These are phyloP conservation scores for Mycena capillaripes DNA, from an alignment of 768 basidiomycete species.

Conservation along the genomic window DNA sequence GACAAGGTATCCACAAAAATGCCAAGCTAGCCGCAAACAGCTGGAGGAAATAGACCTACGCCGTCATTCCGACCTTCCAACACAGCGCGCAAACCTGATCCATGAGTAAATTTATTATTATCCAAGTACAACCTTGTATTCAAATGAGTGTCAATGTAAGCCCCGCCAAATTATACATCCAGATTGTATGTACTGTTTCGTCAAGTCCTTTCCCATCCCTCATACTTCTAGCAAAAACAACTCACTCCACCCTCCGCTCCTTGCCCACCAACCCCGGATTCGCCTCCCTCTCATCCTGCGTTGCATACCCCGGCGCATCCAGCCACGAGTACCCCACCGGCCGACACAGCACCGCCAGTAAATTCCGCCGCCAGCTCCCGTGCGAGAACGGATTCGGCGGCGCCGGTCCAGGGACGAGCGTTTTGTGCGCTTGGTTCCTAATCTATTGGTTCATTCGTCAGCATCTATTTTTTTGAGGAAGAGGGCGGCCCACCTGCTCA, in stretches of 20 bases:
- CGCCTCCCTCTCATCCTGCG: slow-evolving; percentile 79
- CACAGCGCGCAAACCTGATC: too few relatives aligned
- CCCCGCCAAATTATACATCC: too few relatives aligned
- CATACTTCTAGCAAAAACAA: too few relatives aligned
- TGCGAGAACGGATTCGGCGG: slow-evolving; percentile 93
- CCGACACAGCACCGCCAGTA: slow-evolving; percentile 83
- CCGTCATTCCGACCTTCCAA: too few relatives aligned
- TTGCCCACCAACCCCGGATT: slow-evolving; percentile 70
- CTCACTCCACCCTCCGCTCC: neutral
- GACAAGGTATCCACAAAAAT: too few relatives aligned
- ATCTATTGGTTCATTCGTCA: slow-evolving; percentile 62
- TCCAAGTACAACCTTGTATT: too few relatives aligned
- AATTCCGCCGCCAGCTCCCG: slow-evolving; percentile 80
- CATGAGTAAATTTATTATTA: too few relatives aligned
- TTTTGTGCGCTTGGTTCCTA: slow-evolving; percentile 86
- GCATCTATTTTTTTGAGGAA: neutral
- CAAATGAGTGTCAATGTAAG: too few relatives aligned
- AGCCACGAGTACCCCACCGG: slow-evolving; percentile 89
- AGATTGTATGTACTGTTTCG: too few relatives aligned
- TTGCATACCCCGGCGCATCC: slow-evolving; percentile 68
- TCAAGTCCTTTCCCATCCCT: too few relatives aligned
- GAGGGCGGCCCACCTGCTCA: slow-evolving; percentile 74
- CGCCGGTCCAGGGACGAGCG: slow-evolving; percentile 70
- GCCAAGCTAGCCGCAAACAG: too few relatives aligned
- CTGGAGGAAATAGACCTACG: too few relatives aligned